phyloP scores from a whole-genome alignment of 2,329 filamentous ascomycete genomes.

The Cordyceps cateniannulata region DNA sequence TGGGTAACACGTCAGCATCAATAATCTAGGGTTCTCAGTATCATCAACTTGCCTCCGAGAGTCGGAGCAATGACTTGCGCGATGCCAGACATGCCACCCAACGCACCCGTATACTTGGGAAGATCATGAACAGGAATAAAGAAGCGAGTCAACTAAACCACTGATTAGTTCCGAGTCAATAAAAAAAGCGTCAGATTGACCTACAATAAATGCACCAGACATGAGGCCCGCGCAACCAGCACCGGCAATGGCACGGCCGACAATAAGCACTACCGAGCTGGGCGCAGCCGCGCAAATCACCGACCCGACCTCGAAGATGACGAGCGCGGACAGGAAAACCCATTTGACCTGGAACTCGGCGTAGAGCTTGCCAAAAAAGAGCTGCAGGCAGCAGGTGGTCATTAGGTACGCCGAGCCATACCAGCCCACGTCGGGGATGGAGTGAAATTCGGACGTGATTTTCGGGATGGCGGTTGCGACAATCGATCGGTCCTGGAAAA shows the following conservation, averaged over 20 bases:
- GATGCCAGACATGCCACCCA: constrained; percentile 32
- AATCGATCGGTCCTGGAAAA: constrained; percentile 24
- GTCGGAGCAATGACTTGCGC: constrained; percentile 18
- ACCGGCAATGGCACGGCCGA: constrained; percentile 16
- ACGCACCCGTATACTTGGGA: constrained; percentile 30
- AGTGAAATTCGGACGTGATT: constrained; percentile 39
- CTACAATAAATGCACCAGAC: constrained; percentile 12
- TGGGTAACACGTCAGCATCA: not conserved
- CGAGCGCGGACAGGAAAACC: constrained; percentile 35
- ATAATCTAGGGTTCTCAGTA: too few relatives aligned
- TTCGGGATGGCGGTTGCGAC: constrained; percentile 43
- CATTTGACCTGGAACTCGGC: constrained; percentile 38
- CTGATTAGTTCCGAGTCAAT: not conserved
- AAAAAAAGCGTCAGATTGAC: too few relatives aligned
- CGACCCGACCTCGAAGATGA: constrained; percentile 26
- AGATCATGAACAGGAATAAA: constrained; percentile 17
- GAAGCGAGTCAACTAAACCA: not conserved
- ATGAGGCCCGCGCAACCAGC: constrained; percentile 14
- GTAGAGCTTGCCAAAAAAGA: constrained; percentile 31
- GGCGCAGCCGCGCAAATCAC: constrained; percentile 14
- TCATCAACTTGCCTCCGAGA: constrained; percentile 6
- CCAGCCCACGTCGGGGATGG: constrained; percentile 42
- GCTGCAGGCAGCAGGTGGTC: constrained; percentile 29
- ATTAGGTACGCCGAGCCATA: constrained; percentile 41
- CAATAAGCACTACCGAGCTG: constrained; percentile 14